Evolutionary conservation across 1,284 basidiomycete genomes (phyloP), one percentile per base, ranked within the genome.

Genomic region (Lentinus polychrous): DNA sequence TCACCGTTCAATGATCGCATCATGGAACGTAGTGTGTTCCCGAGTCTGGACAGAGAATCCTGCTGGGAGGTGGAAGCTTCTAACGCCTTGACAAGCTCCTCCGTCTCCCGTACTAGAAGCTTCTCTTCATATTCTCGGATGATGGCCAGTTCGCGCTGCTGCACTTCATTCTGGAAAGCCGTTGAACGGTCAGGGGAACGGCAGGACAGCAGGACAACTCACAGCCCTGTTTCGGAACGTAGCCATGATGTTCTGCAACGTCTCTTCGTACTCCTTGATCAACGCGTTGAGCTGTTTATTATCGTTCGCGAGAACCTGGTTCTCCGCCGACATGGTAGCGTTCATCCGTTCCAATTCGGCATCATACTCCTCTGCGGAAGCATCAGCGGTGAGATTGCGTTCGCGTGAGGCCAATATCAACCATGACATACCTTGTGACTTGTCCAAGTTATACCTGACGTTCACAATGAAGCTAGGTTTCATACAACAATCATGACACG

Each of bases 261-360:
- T 97, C 60, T 91, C 86, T 65, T 99, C 96, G 62, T 96, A 97
- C 65, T 99, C 95, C 57, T 94, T 93, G 55, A 99, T 83, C 43
- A 99, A 72, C 5, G 78, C 73, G 53, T 86, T 91, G 32, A 98
- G 76, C 60, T 97, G 93, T 66, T 96, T 94, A 73, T 98, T 98
- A 68, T 99, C 95, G 59, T 96, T 83, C 58, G 91, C 81, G 24
- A 99, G 73, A 2, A 73, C 71, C 60, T 91, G 86, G 63, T 99
- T 99, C 68, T 99, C 95, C 38, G 79, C 69, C 11, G 81, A 74
- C 56, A 99, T 85, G 42, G 83, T 75, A 0, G 76, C 73, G 57
- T 94, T 95, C 79, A 97, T 91, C 31, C 82, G 80, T 62, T 98
- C 94, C 14, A 99, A 73, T 63, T 96, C 93, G n/a, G 82, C 78